Evolutionary conservation across 2,329 filamentous ascomycete species (phyloP).

Genomic region (Chalara sp.): DNA sequence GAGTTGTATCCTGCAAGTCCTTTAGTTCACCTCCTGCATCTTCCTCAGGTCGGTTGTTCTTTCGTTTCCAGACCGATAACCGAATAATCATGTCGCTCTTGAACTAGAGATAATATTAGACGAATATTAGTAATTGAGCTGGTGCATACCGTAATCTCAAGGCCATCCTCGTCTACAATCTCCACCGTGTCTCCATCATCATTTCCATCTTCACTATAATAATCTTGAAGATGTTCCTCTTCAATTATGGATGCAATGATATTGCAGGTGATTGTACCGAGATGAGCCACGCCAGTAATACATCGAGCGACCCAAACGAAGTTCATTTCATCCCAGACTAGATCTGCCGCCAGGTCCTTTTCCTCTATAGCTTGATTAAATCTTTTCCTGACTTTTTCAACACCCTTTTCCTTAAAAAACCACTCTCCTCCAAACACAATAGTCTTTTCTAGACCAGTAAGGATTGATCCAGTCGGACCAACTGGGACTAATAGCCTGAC

Average conservation of each 20-base stretch:
- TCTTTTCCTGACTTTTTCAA: slow-evolving; percentile 12
- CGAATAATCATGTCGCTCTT: slow-evolving; percentile 14
- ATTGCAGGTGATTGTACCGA: slow-evolving; percentile 7
- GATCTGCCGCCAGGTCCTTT: slow-evolving; percentile 3
- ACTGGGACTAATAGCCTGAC: too few species aligned
- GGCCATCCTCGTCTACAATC: slow-evolving; percentile 4
- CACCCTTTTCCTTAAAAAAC: slow-evolving; percentile 17
- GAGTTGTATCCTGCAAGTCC: too few species aligned
- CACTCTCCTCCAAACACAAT: slow-evolving; percentile 15
- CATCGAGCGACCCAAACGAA: slow-evolving; percentile 4
- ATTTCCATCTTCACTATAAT: slow-evolving; percentile 4
- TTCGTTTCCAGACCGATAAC: slow-evolving; percentile 8
- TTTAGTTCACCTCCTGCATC: neutral
- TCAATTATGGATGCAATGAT: slow-evolving; percentile 10
- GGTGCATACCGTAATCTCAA: slow-evolving; percentile 1
- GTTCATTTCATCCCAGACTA: slow-evolving; percentile 1
- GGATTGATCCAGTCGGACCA: too few species aligned
- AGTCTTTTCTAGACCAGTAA: neutral
- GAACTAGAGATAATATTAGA: slow-evolving; percentile 9
- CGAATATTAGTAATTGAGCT: neutral
- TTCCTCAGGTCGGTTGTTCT: neutral
- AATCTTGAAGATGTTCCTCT: slow-evolving; percentile 9
- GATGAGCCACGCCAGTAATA: neutral
- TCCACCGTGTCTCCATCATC: slow-evolving; percentile 1
- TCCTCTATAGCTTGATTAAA: slow-evolving; percentile 9